A percentile compares a stretch with the other conserved stretches of the same genome.
phyloP scores from a whole-genome alignment of 1,284 basidiomycete genomes.

The Malassezia yamatoensis region DNA sequence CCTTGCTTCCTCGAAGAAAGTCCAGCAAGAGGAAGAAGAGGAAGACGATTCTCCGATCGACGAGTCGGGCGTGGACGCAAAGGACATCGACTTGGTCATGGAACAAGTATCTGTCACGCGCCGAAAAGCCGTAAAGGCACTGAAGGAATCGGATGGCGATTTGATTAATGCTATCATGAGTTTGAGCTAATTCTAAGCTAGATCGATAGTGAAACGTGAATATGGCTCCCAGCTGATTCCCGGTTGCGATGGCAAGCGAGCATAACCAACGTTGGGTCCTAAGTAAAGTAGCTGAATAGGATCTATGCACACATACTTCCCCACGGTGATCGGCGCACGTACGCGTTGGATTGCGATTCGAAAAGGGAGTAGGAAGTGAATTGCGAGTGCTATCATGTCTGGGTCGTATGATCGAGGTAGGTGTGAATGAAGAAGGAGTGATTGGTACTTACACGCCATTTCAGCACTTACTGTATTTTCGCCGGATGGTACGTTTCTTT shows the following conservation, averaged over 20 bases:
- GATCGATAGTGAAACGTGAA: too few species aligned
- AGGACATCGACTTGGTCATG: conserved; percentile 87
- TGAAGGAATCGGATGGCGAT: conserved; percentile 46
- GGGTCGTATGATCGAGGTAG: conserved; percentile 38
- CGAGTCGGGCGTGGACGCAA: conserved; percentile 60
- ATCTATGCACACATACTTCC: conserved; percentile 5
- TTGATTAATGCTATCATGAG: conserved; percentile 47
- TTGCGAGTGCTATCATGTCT: conserved; percentile 14
- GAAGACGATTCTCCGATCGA: conserved; percentile 48
- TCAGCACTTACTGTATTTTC: conserved; percentile 81
- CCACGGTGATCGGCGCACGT: conserved; percentile 13
- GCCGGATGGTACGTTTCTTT: conserved; percentile 59
- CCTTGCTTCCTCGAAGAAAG: conserved; percentile 21
- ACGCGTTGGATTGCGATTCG: conserved; percentile 4
- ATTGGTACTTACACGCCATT: neutral
- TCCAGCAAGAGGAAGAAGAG: conserved; percentile 42
- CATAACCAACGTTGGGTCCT: too few species aligned
- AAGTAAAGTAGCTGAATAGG: neutral
- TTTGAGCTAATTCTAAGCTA: conserved; percentile 23
- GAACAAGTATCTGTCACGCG: conserved; percentile 55
- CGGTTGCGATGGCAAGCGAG: too few species aligned
- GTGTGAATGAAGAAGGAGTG: neutral
- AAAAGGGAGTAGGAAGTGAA: too few species aligned
- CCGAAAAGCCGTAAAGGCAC: conserved; percentile 47
- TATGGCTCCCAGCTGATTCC: too few species aligned